Evolutionary conservation across 2,329 filamentous ascomycete genomes (phyloP), one percentile per base, ranked within the genome.

Genomic region (Alternaria arborescens): DNA sequence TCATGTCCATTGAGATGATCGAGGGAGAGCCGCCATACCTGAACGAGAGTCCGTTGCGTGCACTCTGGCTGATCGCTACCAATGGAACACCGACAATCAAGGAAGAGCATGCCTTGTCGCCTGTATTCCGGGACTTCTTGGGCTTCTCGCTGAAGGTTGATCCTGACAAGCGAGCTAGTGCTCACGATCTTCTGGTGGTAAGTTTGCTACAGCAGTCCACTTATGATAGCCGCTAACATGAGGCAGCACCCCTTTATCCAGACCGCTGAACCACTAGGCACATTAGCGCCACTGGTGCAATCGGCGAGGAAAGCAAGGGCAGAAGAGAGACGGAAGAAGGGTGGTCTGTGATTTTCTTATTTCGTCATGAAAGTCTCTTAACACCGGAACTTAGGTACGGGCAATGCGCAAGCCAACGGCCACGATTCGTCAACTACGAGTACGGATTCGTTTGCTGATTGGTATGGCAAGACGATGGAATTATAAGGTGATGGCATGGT

Each of bases 1-100:
- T 99, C 81, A 98, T 99, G 95, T 93, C 95, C 8, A 98, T 99
- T 73, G 95, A 99, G 80, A 99, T 99, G 95, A 97, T 99, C 67
- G 95, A 98, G 81, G 95, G 94, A 77, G 95, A 98, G 79, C 95
- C 95, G 12, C 95, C 95, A 24, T 99, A 98, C 77, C 85, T 99
- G 60, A 98, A 94, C 40, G 95, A 99, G 79, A 96, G 93, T 38
- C 95, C 95, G 5, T 85, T 99, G 24, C 89, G 94, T 62, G 95
- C 95, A 1, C 85, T 99, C 38, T 99, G 95, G 85, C 82, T 99
- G 71, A 99, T 99, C 78, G 95, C 95, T 55, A 98, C 95, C 34
- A 97, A 97, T 75, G 95, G 95, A 48, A 98, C 95, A 16, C 95
- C 95, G 2, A 86, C 90, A 54, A 97, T 99, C 81, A 98, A 98